These are phyloP conservation scores for Phellinidium pouzarii DNA, from an alignment of 1,284 basidiomycete genomes.

Conservation along the genomic window DNA sequence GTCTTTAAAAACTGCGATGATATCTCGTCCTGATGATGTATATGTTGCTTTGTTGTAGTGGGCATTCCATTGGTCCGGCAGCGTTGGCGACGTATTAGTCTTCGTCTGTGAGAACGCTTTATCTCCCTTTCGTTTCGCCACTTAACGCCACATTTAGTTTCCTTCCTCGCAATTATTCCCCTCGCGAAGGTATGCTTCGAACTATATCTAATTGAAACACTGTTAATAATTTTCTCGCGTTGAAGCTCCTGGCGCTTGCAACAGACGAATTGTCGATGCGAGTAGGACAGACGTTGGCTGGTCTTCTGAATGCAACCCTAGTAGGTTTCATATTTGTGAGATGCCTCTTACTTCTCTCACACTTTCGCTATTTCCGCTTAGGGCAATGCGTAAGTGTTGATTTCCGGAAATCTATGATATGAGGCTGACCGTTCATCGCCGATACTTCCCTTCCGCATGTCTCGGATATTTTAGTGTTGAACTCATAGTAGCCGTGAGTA, in stretches of 20 bases:
- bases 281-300: slow-evolving; percentile 80
- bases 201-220: neutral
- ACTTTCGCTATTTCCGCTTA: slow-evolving; percentile 25
- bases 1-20: neutral
- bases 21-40: neutral
- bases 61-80: slow-evolving; percentile 61
- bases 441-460: slow-evolving; percentile 1
- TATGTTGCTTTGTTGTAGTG: slow-evolving; percentile 39
- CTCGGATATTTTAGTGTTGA: slow-evolving; percentile 50
- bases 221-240: neutral
- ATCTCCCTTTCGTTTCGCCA: neutral
- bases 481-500: slow-evolving; percentile 68
- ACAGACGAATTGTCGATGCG: slow-evolving; percentile 83
- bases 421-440: neutral
- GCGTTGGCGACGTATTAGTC: slow-evolving; percentile 45
- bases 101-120: slow-evolving; percentile 63
- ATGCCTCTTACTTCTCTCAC: slow-evolving; percentile 11
- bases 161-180: slow-evolving; percentile 68
- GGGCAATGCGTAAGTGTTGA: slow-evolving; percentile 68
- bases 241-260: slow-evolving; percentile 73
- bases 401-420: slow-evolving; percentile 2
- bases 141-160: slow-evolving; percentile 38
- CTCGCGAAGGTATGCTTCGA: slow-evolving; percentile 54
- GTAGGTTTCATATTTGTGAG: slow-evolving; percentile 32
- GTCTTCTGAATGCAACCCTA: slow-evolving; percentile 81